Base-by-base conservation (phyloP, 768 basidiomycete genomes). In the Podaxis sp. region DNA sequence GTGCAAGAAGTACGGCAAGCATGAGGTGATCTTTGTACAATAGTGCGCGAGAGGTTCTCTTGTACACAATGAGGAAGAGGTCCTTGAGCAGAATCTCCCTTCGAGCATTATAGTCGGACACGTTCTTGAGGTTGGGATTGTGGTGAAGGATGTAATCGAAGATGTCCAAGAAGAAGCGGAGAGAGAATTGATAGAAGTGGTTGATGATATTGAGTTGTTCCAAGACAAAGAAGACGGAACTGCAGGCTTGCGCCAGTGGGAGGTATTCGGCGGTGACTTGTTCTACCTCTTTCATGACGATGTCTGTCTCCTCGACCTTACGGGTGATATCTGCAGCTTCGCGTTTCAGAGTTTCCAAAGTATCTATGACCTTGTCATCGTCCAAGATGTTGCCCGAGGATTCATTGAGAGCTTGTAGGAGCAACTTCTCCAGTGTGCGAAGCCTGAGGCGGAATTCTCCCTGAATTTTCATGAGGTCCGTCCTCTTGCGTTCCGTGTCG, bases 181-280 rank as follows among this genome's bases (percentile, higher is more conserved):
- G 83, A 1, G 97, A 99, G 82, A 99, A 99, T 74, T 98, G 94
- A 72, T 99, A 99, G 80, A 99, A 99, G 76, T 97, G 96, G 71
- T 96, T 94, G 79, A 98, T 86, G 58, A 90, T 82, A 72, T 93
- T 90, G 55, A 99, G 84, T 70, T 98, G 95, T 70, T 99, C 96
- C 68, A 99, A 80, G 63, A 96, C 91, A 78, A 99, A 99, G 85
- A 93, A 99, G 48, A 98, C 88, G 1, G 94, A 88, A 72, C 95
- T 96, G 82, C 96, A 97, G 3, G 95, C 95, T 70, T 95, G 93
- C 0, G 97, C 96, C 53, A 99, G 77, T 8, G 96, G 94, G 12
- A 96, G 81, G 72, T 99, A 99, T 72, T 98, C 95, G 2, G 89
- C 83, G 9, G 96, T 99, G 49, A 99, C 96, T 70, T 93, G 87